A percentile compares a stretch with the other conserved stretches of the same genome.
Evolutionary conservation across 2,329 filamentous ascomycete genomes (phyloP).

Genomic region (Dactylonectria estremocensis): DNA sequence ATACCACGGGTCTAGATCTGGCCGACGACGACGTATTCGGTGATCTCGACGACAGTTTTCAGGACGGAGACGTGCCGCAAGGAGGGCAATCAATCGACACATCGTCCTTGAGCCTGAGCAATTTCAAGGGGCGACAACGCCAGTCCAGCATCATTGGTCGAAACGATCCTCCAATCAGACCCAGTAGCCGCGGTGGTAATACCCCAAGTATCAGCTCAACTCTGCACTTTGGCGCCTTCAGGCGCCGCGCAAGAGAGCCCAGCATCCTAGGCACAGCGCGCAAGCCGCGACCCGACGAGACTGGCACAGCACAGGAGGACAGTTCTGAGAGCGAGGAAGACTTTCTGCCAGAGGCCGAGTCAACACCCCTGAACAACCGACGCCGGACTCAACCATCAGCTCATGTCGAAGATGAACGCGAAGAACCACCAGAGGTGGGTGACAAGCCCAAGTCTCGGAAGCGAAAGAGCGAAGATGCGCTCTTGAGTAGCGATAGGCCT

Average conservation of each 20-base stretch:
- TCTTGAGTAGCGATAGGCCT: slow-evolving; percentile 56
- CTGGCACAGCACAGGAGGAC: slow-evolving; percentile 48
- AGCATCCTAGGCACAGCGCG: slow-evolving; percentile 72
- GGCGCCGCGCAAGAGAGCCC: slow-evolving; percentile 70
- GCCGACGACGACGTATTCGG: slow-evolving; percentile 65
- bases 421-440: slow-evolving; percentile 46
- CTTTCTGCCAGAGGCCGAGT: slow-evolving; percentile 77
- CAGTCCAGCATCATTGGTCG: slow-evolving; percentile 67
- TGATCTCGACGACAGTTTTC: slow-evolving; percentile 60
- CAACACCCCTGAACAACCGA: slow-evolving; percentile 71
- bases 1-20: slow-evolving; percentile 65
- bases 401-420: slow-evolving; percentile 37
- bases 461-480: slow-evolving; percentile 68
- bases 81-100: slow-evolving; percentile 59
- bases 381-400: slow-evolving; percentile 56
- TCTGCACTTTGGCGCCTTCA: slow-evolving; percentile 72
- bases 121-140: slow-evolving; percentile 63
- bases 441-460: slow-evolving; percentile 62
- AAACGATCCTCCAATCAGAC: slow-evolving; percentile 67
- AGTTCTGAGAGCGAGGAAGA: slow-evolving; percentile 62
- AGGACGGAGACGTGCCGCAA: slow-evolving; percentile 54
- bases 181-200: slow-evolving; percentile 65
- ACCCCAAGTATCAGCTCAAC: slow-evolving; percentile 65
- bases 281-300: slow-evolving; percentile 56
- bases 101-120: slow-evolving; percentile 63